These are phyloP conservation scores for Hygrophila difformis DNA, from an alignment of 257 asterid genomes.

Conservation along the genomic window DNA sequence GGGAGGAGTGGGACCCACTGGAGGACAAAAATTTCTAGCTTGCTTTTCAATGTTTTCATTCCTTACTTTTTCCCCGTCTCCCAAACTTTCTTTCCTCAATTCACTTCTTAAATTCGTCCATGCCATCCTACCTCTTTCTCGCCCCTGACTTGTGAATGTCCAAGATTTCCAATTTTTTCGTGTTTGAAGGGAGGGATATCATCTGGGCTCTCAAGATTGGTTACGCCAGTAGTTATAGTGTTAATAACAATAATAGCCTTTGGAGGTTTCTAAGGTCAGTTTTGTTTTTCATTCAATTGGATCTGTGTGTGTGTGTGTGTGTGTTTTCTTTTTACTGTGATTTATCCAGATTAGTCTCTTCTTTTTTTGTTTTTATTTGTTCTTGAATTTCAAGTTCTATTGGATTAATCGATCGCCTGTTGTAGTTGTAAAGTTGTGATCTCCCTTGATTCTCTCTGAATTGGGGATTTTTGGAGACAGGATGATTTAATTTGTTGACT, in stretches of 20 bases:
- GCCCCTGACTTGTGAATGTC: conserved; percentile 22
- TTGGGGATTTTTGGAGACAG: conserved; percentile 10
- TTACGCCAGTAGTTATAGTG: conserved; percentile 8
- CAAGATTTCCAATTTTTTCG: conserved; percentile 20
- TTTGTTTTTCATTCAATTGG: conserved; percentile 18
- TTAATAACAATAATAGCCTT: no score
- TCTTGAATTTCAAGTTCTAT: conserved; percentile 14
- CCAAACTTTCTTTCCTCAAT: no score
- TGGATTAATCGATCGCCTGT: neutral
- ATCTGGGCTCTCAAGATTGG: conserved; percentile 33
- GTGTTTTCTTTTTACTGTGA: conserved; percentile 20
- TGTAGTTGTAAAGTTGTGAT: conserved; percentile 19
- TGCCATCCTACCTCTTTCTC: conserved; percentile 23
- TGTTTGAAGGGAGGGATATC: conserved; percentile 17
- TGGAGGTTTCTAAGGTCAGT: conserved; percentile 16
- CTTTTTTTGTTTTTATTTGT: neutral
- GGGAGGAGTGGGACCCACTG: conserved; percentile 28
- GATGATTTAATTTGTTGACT: no score
- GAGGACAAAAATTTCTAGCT: conserved; percentile 33
- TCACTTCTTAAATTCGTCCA: neutral
- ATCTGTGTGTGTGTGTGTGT: no score
- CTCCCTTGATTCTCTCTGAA: no score
- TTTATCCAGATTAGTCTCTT: conserved; percentile 12
- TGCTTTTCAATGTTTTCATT: conserved; percentile 21
- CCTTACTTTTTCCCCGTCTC: conserved; percentile 4